phyloP scores from a whole-genome alignment of 352 stramenopile species.

The Pseudoperonospora humuli region DNA sequence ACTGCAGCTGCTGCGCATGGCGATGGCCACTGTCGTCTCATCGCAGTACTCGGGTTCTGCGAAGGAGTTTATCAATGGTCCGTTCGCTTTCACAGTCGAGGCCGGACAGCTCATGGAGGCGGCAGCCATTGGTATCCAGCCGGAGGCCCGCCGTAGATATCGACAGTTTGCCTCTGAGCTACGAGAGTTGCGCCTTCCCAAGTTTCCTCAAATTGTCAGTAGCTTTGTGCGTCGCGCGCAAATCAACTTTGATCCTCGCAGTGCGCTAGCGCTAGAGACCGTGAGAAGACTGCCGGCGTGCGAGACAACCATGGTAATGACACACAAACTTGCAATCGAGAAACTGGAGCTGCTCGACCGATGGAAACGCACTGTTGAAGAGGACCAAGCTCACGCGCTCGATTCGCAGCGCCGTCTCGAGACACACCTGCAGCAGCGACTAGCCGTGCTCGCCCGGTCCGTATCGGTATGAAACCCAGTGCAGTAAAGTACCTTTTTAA shows the following conservation, averaged over 20 bases:
- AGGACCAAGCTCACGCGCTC: conserved; percentile 43
- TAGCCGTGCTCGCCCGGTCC: conserved; percentile 46
- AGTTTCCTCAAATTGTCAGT: conserved; percentile 55
- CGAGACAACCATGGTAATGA: conserved; percentile 68
- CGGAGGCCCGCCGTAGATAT: conserved; percentile 61
- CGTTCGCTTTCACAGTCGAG: conserved; percentile 60
- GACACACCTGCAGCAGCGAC: conserved; percentile 52
- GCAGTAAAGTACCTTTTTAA: conserved; percentile 3
- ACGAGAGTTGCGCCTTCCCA: conserved; percentile 39
- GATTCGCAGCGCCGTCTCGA: conserved; percentile 46
- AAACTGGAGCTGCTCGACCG: conserved; percentile 63
- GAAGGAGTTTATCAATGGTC: conserved; percentile 61
- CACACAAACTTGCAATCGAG: conserved; percentile 66
- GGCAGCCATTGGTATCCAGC: conserved; percentile 54
- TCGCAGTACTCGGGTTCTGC: conserved; percentile 56
- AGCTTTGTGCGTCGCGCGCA: conserved; percentile 56
- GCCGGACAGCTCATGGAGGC: conserved; percentile 59
- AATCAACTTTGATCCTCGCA: conserved; percentile 53
- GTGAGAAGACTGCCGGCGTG: conserved; percentile 51
- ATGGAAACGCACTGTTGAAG: conserved; percentile 49
- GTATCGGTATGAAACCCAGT: conserved; percentile 33
- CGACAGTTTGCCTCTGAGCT: conserved; percentile 41
- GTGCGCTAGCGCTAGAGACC: conserved; percentile 43
- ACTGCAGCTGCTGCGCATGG: conserved; percentile 55
- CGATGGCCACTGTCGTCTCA: conserved; percentile 54